These are phyloP conservation scores for Rubroboletus satanas DNA, from an alignment of 768 basidiomycete genomes.

Conservation along the genomic window DNA sequence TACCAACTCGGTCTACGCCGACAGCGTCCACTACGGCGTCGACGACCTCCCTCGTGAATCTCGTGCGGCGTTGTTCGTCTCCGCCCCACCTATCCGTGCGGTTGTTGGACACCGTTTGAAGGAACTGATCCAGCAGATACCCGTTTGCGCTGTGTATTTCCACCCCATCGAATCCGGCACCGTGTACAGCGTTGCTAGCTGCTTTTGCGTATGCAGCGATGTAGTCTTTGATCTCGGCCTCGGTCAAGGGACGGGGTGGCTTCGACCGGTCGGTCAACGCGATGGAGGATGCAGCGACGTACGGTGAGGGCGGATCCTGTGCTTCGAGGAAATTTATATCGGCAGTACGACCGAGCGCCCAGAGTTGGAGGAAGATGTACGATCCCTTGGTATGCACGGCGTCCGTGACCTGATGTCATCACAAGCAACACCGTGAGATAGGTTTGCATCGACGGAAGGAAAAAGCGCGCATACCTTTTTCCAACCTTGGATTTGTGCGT, in stretches of 20 bases:
- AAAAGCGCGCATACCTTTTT: conserved; percentile 32
- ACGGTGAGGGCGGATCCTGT: conserved; percentile 30
- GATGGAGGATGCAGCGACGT: conserved; percentile 35
- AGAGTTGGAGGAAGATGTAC: conserved; percentile 46
- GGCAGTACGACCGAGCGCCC: conserved; percentile 56
- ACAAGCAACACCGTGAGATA: not conserved
- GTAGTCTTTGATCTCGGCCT: conserved; percentile 33
- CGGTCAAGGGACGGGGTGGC: conserved; percentile 18
- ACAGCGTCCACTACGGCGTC: conserved; percentile 48
- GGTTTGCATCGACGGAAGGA: too few relatives aligned
- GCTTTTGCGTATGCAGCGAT: conserved; percentile 29
- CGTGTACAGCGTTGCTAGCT: conserved; percentile 32
- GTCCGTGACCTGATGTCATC: conserved; percentile 42
- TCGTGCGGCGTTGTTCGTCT: conserved; percentile 52
- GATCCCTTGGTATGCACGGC: conserved; percentile 54
- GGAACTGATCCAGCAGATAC: conserved; percentile 58
- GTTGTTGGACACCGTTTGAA: conserved; percentile 52
- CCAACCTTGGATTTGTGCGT: conserved; percentile 54
- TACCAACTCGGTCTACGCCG: conserved; percentile 49
- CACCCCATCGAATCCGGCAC: conserved; percentile 46
- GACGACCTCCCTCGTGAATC: conserved; percentile 54
- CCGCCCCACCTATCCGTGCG: conserved; percentile 70
- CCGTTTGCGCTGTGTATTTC: conserved; percentile 43
- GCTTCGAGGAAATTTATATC: conserved; percentile 28
- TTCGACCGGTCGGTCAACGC: conserved; percentile 12